Conservation (phyloP, 768 basidiomycete species). For the Pholiota molesta region DNA sequence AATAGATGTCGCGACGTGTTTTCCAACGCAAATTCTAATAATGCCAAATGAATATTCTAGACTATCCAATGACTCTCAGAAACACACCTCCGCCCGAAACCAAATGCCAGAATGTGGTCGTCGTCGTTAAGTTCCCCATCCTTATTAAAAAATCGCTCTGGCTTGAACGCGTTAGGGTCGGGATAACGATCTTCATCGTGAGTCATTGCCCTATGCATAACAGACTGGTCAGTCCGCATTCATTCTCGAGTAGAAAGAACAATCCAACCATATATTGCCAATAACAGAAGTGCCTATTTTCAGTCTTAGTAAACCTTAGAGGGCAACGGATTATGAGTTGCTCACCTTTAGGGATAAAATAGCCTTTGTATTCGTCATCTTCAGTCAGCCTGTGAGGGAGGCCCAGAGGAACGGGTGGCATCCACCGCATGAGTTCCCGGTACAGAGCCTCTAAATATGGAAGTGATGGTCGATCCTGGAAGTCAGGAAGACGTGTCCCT, state of each 20-base stretch:
- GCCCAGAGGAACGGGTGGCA: slow-evolving; percentile 10
- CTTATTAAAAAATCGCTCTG: slow-evolving; percentile 23
- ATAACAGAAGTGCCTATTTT: slow-evolving; percentile 10
- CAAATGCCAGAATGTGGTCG: slow-evolving; percentile 11
- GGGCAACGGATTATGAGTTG: neutral
- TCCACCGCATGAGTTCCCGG: slow-evolving; percentile 22
- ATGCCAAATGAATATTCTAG: neutral
- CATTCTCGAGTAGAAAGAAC: neutral
- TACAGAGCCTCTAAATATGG: slow-evolving; percentile 29
- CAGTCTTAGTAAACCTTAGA: neutral
- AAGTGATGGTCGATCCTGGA: slow-evolving; percentile 26
- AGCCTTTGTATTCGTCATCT: slow-evolving; percentile 17
- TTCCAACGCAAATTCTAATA: slow-evolving; percentile 7
- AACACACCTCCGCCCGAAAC: slow-evolving; percentile 17
- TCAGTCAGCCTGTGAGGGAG: slow-evolving; percentile 14
- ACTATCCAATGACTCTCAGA: neutral
- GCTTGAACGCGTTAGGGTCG: slow-evolving; percentile 25
- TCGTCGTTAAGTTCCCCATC: slow-evolving; percentile 14
- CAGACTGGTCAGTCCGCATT: neutral
- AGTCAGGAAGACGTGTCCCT: slow-evolving; percentile 27
- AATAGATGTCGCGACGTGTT: slow-evolving; percentile 2
- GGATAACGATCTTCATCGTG: slow-evolving; percentile 24
- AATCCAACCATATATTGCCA: slow-evolving; percentile 13
- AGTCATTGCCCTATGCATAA: slow-evolving; percentile 17
- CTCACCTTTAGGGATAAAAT: slow-evolving; percentile 20